Evolutionary conservation across 176 grass and related monocot genomes (phyloP).

Genomic region (Dactylis glomerata): DNA sequence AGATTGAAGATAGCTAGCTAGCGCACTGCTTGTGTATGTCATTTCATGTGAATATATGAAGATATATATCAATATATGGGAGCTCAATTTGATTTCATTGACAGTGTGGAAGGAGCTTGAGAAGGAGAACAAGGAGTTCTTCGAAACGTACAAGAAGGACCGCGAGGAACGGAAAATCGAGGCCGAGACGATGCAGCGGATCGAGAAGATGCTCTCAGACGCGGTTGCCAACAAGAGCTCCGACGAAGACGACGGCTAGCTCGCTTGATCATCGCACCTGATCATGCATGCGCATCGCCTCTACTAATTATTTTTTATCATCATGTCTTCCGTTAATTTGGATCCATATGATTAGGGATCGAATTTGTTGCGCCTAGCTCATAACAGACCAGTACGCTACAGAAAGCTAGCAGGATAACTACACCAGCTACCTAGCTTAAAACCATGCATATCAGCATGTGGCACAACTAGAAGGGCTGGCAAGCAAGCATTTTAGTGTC

Average conservation of each 20-base stretch:
- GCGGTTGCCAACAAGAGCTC: conserved; percentile 37
- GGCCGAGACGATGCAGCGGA: conserved; percentile 54
- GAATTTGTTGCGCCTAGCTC: neutral
- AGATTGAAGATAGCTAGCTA: neutral
- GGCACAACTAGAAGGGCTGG: neutral
- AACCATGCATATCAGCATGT: conserved; percentile 17
- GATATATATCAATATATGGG: neutral
- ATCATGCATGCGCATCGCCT: neutral
- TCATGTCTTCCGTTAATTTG: neutral
- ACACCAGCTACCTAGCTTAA: neutral
- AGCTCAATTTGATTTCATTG: neutral
- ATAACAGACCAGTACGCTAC: neutral
- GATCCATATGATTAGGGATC: neutral
- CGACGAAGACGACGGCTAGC: conserved; percentile 38
- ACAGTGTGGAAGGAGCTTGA: conserved; percentile 81
- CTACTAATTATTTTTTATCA: neutral
- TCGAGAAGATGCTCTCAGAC: conserved; percentile 61
- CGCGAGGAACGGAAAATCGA: conserved; percentile 38
- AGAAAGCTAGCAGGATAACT: neutral
- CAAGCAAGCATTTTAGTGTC: neutral
- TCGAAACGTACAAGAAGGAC: conserved; percentile 55
- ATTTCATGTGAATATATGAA: conserved; percentile 57
- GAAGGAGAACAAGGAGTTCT: conserved; percentile 92
- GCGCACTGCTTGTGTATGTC: neutral
- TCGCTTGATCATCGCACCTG: too few species aligned